A percentile compares a stretch with the other conserved stretches of the same genome.
Evolutionary conservation across 768 basidiomycete genomes (phyloP).

Genomic region (Crassisporium funariophilum): DNA sequence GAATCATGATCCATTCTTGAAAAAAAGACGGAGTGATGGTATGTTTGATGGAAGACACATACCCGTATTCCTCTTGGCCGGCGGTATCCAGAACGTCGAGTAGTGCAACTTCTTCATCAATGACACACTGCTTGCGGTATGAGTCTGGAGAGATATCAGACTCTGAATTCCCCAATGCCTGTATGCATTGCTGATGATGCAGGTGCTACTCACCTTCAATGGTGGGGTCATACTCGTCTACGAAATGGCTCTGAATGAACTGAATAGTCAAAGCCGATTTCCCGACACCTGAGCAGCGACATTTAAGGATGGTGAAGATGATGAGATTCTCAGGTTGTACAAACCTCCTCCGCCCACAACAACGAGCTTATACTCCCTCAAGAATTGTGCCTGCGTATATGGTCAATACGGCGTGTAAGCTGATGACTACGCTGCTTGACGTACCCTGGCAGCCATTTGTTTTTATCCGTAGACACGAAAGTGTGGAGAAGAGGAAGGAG

Average conservation of each 20-base stretch:
- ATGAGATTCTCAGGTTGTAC: slow-evolving; percentile 3
- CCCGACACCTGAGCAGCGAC: slow-evolving; percentile 40
- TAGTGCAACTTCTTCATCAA: slow-evolving; percentile 98
- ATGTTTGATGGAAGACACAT: slow-evolving; percentile 30
- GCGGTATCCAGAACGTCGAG: slow-evolving; percentile 97
- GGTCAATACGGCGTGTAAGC: slow-evolving; percentile 9
- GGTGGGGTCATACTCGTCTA: slow-evolving; percentile 93
- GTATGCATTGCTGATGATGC: slow-evolving; percentile 2
- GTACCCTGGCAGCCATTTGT: slow-evolving; percentile 42
- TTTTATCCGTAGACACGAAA: slow-evolving; percentile 13
- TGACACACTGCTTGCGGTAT: slow-evolving; percentile 95
- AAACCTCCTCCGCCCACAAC: slow-evolving; percentile 97
- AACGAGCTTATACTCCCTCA: slow-evolving; percentile 97
- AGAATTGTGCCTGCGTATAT: slow-evolving; percentile 70
- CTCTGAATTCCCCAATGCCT: not conserved
- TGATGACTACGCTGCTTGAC: slow-evolving; percentile 11
- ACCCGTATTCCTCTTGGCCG: slow-evolving; percentile 99
- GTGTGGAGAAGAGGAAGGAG: slow-evolving; percentile 13
- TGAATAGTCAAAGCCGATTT: slow-evolving; percentile 96
- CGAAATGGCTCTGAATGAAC: slow-evolving; percentile 95
- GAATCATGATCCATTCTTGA: slow-evolving; percentile 12
- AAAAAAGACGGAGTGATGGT: slow-evolving; percentile 10
- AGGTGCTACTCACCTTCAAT: slow-evolving; percentile 87
- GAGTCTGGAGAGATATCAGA: slow-evolving; percentile 61
- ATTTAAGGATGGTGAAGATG: not conserved